These are phyloP conservation scores for Alternaria postmessia DNA, from an alignment of 2,329 filamentous ascomycete species.

Conservation along the genomic window DNA sequence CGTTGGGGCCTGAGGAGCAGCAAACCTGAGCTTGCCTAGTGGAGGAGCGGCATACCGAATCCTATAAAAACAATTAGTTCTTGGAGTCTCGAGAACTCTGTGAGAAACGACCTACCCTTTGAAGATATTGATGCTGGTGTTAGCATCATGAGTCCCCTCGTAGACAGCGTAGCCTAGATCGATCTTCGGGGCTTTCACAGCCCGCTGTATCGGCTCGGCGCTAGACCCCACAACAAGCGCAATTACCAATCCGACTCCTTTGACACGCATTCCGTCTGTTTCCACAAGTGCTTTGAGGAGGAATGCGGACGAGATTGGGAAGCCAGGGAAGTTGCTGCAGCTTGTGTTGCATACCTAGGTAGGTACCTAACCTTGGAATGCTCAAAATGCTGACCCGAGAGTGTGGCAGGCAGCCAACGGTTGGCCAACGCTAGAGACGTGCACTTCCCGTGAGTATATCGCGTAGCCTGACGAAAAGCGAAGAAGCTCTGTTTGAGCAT, in stretches of 20 bases:
- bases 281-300: neutral
- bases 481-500: neutral
- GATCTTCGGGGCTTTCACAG: constrained; percentile 34
- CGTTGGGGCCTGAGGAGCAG: constrained; percentile 57
- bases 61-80: constrained; percentile 17
- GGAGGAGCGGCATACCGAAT: constrained; percentile 63
- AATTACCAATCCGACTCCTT: constrained; percentile 19
- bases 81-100: neutral
- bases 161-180: constrained; percentile 47
- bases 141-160: constrained; percentile 35
- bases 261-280: neutral
- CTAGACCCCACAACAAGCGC: constrained; percentile 25
- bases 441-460: neutral
- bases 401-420: neutral
- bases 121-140: constrained; percentile 41
- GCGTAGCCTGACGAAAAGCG: neutral
- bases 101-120: constrained; percentile 33
- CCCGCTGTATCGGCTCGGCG: constrained; percentile 34
- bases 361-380: neutral
- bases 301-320: neutral
- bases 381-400: neutral
- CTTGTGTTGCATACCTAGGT: neutral
- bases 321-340: neutral
- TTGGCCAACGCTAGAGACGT: neutral
- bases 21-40: constrained; percentile 60